These are phyloP conservation scores for Boletus rubroflammeus DNA, from an alignment of 768 basidiomycete species.

Conservation along the genomic window DNA sequence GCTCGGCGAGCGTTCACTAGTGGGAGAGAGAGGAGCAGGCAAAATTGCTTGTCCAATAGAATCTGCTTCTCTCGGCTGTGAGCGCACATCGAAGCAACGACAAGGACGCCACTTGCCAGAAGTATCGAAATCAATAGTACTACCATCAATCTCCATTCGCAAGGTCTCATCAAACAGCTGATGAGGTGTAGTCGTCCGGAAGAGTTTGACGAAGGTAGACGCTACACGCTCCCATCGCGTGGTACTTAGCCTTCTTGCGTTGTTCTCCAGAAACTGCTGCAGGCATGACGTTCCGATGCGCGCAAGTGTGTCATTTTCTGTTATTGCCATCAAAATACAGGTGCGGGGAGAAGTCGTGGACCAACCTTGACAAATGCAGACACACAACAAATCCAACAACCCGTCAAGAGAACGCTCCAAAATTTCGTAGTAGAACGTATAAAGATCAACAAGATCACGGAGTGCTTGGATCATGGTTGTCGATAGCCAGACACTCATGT, in stretches of 20 bases:
- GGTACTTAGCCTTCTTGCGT: slow-evolving; percentile 80
- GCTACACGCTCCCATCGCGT: slow-evolving; percentile 89
- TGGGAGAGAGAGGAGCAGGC: slow-evolving; percentile 85
- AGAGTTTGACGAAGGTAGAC: slow-evolving; percentile 91
- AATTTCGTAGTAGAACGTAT: slow-evolving; percentile 91
- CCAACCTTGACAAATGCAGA: slow-evolving; percentile 97
- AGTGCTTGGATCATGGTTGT: slow-evolving; percentile 99
- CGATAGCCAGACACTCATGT: slow-evolving; percentile 99
- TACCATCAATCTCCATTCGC: slow-evolving; percentile 76
- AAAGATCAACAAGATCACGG: slow-evolving; percentile 91
- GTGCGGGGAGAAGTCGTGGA: neutral
- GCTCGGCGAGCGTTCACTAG: slow-evolving; percentile 48
- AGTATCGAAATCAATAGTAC: slow-evolving; percentile 51
- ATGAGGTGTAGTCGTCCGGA: slow-evolving; percentile 95
- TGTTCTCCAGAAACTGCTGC: slow-evolving; percentile 92
- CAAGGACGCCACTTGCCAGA: slow-evolving; percentile 23
- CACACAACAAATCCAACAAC: slow-evolving; percentile 86
- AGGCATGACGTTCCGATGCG: slow-evolving; percentile 97
- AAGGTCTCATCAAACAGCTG: slow-evolving; percentile 93
- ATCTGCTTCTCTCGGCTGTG: slow-evolving; percentile 35
- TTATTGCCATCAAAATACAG: slow-evolving; percentile 1
- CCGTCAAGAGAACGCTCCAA: slow-evolving; percentile 89
- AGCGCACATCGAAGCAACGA: slow-evolving; percentile 4
- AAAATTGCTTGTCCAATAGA: slow-evolving; percentile 63
- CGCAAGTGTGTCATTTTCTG: slow-evolving; percentile 97